Base-by-base conservation (phyloP, 768 basidiomycete species). In the Russula foetens region DNA sequence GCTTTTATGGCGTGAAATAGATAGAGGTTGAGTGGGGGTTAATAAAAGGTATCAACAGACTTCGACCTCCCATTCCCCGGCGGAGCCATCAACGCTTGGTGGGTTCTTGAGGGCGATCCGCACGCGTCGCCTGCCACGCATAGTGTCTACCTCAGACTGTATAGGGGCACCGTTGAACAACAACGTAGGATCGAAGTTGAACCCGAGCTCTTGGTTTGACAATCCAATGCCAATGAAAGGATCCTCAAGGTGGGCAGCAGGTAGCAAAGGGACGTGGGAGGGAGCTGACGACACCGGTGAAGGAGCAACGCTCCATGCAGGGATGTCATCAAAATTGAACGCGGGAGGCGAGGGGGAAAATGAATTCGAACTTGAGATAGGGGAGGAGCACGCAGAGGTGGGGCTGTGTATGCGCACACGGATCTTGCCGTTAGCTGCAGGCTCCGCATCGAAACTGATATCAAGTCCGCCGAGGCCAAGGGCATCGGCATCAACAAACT, bases 31-130 rank as follows among this genome's bases (percentile, higher is more conserved):
- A 60, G 59, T 60, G 48, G 61, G 58, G 39, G 44, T 55, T 26
- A 35, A 39, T 45, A 33, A 14, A 19, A 21, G 35, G n/a, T n/a
- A 43, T 70, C 66, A 87, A 71, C 84, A 86, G 53, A 88, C 75
- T 69, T 86, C 81, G 48, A 90, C 85, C 71, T 90, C 86, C 86
- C 87, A 88, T 74, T 88, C 86, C 62, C 86, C 86, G 49, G 84
- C 84, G 70, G 85, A 84, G 63, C 79, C 79, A 48, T 84, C 84
- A 31, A 78, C 72, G 23, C 76, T 76, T 0, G 86, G 85, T 72
- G 84, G 73, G 66, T 79, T 83, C 72, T 83, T 86, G 63, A 88
- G 73, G 29, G 85, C 83, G 52, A 86, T 84, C 63, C 84, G 79
- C 63, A 86, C 84, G 41, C 85, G 79, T 41, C 82, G 79, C 67